phyloP scores from a whole-genome alignment of 1,284 basidiomycete genomes.

The Boletellus dicymbophilus region DNA sequence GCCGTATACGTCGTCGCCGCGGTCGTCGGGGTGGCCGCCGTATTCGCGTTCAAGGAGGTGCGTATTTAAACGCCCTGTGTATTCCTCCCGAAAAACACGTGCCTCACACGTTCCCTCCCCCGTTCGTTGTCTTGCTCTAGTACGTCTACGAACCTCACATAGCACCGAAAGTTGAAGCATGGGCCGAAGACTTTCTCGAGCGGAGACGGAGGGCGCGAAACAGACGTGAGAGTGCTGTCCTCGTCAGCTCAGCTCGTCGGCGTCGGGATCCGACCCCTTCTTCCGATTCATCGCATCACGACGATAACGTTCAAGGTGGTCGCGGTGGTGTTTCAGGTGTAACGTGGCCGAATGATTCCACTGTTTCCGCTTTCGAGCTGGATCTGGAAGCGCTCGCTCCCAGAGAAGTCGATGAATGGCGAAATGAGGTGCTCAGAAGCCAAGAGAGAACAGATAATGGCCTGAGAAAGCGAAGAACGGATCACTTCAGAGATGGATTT shows the following conservation, averaged over 20 bases:
- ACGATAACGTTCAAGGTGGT: slow-evolving; percentile 5
- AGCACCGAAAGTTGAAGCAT: slow-evolving; percentile 53
- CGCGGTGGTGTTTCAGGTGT: slow-evolving; percentile 9
- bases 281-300: slow-evolving; percentile 13
- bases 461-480: slow-evolving; percentile 17
- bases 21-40: slow-evolving; percentile 40
- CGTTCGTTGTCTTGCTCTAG: slow-evolving; percentile 30
- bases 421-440: slow-evolving; percentile 40
- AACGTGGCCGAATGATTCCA: slow-evolving; percentile 1
- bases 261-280: slow-evolving; percentile 11
- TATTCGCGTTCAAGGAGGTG: slow-evolving; percentile 48
- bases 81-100: slow-evolving; percentile 11
- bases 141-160: slow-evolving; percentile 66
- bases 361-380: slow-evolving; percentile 43
- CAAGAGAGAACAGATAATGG: slow-evolving; percentile 14
- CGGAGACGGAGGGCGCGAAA: slow-evolving; percentile 38
- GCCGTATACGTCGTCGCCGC: slow-evolving; percentile 42
- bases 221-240: slow-evolving; percentile 24
- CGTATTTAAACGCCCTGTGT: slow-evolving; percentile 1
- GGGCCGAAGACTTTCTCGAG: slow-evolving; percentile 49
- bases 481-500: slow-evolving; percentile 10
- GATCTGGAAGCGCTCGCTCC: slow-evolving; percentile 54
- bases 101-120: slow-evolving; percentile 20
- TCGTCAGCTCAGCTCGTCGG: slow-evolving; percentile 20
- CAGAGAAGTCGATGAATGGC: slow-evolving; percentile 56